Evolutionary conservation across 208 protist genomes (phyloP), one percentile per base, ranked within the genome.

Genomic region (Leishmania tarentolae): DNA sequence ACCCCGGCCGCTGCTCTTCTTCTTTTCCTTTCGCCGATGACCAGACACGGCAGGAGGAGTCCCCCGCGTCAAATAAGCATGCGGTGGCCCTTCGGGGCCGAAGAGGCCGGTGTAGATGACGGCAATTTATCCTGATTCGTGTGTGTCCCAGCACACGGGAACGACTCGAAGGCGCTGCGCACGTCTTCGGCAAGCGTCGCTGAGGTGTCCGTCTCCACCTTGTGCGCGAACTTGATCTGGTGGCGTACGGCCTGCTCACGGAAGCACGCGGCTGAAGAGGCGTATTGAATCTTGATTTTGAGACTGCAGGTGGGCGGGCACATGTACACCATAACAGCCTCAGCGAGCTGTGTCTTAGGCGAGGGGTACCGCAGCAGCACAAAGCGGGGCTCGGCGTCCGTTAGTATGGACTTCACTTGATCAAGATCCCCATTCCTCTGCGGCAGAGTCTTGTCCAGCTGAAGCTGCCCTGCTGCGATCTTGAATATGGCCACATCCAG

Each of bases 201-300:
- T 3, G 82, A 59, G 56, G 79, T 80, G 71, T 86, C 83, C 37
- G 87, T 82, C 76, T 97, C 94, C 19, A 91, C 76, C 65, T 91
- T 87, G 28, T 86, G 78, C 37, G 75, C 85, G 77, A 93, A 88
- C 35, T 75, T 86, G 9, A 94, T 85, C 31, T 87, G 82, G 78
- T 93, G 80, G 13, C 82, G 50, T 37, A 78, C 77, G 44, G 87
- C 83, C 78, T 90, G 85, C 46, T 74, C 66, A n/a, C 94, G 61
- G 76, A 97, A 97, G 31, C 86, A 86, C 0, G 92, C 87, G 65
- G 87, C 91, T n/a, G 89, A 90, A 1, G 92, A 90, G 21, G 94
- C 88, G 84, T 97, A 97, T 72, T 87, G 40, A 86, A 97, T 95
- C 81, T 89, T 88, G 76, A 93, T 88, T 73, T 88, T 84, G 2